phyloP scores from a whole-genome alignment of 495 filamentous ascomycete genomes.

The Xylaria palmicola region DNA sequence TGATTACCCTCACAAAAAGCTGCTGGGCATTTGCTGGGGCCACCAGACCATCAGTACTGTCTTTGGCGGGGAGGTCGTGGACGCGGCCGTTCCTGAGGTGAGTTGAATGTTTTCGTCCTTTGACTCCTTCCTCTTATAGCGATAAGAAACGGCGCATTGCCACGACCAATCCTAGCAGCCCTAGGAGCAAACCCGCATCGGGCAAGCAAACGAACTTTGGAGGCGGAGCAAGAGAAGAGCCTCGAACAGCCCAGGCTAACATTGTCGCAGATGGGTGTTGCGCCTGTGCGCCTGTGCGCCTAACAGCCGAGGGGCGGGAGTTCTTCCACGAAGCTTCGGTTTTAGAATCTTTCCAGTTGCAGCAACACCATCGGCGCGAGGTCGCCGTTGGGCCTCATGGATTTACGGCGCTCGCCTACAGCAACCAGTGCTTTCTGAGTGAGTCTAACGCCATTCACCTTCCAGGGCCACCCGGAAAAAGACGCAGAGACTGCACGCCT shows the following conservation, averaged over 20 bases:
- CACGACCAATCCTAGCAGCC: background rate
- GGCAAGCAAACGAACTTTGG: background rate
- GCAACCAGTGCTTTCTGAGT: conserved; percentile 41
- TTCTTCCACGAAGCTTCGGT: conserved; percentile 35
- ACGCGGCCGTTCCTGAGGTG: conserved; percentile 41
- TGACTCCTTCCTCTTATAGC: background rate
- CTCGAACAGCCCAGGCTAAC: background rate
- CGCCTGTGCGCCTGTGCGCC: conserved; percentile 31
- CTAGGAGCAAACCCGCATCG: background rate
- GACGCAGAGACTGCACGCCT: conserved; percentile 40
- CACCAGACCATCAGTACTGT: conserved; percentile 45
- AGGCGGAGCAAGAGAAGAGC: background rate
- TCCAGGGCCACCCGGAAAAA: conserved; percentile 53
- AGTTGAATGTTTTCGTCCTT: background rate
- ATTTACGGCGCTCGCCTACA: conserved; percentile 38
- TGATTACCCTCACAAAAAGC: conserved; percentile 40
- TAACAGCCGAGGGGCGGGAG: conserved; percentile 34
- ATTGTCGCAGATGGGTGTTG: conserved; percentile 38
- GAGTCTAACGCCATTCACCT: conserved; percentile 44
- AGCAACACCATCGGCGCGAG: conserved; percentile 48
- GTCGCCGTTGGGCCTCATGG: conserved; percentile 31
- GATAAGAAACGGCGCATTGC: background rate
- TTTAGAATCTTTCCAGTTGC: conserved; percentile 27
- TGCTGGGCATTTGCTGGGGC: conserved; percentile 50
- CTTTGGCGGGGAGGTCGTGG: conserved; percentile 43